A percentile compares a stretch with the other conserved stretches of the same genome.
phyloP scores from a whole-genome alignment of 202 grass and related monocot genomes.

The Saccharum hybrid region DNA sequence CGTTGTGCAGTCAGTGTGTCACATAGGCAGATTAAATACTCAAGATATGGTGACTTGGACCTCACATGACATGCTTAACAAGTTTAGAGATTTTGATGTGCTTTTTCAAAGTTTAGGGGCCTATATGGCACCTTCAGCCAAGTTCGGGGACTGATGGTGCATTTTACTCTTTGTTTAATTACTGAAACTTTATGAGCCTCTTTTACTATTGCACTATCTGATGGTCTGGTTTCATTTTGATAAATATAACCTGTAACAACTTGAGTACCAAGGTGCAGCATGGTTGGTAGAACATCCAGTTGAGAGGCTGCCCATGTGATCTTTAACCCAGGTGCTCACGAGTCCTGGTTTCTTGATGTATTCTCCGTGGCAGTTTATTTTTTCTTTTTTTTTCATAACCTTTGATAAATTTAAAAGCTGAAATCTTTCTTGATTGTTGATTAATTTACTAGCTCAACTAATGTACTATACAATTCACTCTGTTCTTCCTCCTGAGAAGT shows the following conservation, averaged over 20 bases:
- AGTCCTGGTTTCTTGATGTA: background rate
- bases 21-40: background rate
- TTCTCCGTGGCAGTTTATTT: background rate
- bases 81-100: background rate
- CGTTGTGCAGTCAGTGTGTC: background rate
- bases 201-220: slow-evolving; percentile 1
- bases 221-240: background rate
- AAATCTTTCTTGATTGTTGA: slow-evolving; percentile 20
- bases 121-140: background rate
- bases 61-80: background rate
- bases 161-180: slow-evolving; percentile 16
- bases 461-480: background rate
- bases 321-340: background rate
- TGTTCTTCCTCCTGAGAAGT: slow-evolving; percentile 2
- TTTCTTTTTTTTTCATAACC: background rate
- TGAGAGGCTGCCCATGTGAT: background rate
- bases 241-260: background rate
- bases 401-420: background rate
- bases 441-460: background rate
- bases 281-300: background rate
- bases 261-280: background rate
- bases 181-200: slow-evolving; percentile 10
- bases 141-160: background rate
- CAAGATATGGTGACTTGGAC: too few species aligned
- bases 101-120: background rate